Evolutionary conservation across 2,329 filamentous ascomycete species (phyloP).

Genomic region (Botrytis squamosa): DNA sequence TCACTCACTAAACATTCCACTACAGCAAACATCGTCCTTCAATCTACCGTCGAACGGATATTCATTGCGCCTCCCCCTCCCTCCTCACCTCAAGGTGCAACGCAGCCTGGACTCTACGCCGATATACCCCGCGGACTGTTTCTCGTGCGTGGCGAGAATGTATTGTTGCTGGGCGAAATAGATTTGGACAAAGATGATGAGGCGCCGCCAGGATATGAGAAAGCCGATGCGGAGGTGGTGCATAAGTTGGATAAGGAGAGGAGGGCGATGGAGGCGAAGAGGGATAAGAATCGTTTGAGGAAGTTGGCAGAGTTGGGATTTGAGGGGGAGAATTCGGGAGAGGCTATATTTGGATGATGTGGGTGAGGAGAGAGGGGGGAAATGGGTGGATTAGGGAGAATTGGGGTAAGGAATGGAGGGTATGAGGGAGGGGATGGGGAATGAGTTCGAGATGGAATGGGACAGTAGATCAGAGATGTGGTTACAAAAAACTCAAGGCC

Average conservation of each 20-base stretch:
- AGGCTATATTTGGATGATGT: constrained; percentile 61
- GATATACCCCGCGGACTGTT: constrained; percentile 86
- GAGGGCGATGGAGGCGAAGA: constrained; percentile 65
- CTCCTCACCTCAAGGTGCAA: constrained; percentile 38
- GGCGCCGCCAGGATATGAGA: constrained; percentile 65
- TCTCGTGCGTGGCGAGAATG: constrained; percentile 92
- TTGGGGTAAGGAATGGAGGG: neutral
- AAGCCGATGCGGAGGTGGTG: constrained; percentile 67
- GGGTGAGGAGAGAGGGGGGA: neutral
- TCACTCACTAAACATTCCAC: constrained; percentile 16
- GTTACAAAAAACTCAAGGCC: constrained; percentile 10
- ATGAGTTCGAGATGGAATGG: constrained; percentile 2
- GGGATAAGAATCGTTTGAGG: constrained; percentile 69
- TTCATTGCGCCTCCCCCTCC: constrained; percentile 56
- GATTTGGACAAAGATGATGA: constrained; percentile 96
- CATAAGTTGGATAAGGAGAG: constrained; percentile 71
- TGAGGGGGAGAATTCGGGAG: constrained; percentile 79
- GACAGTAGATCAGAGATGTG: constrained; percentile 21
- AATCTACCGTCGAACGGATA: constrained; percentile 86
- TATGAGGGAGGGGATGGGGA: constrained; percentile 36
- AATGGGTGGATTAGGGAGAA: neutral
- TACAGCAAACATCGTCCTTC: constrained; percentile 88
- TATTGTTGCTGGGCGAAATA: constrained; percentile 92
- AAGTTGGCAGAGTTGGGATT: constrained; percentile 79
- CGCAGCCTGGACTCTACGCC: constrained; percentile 63